phyloP scores from a whole-genome alignment of 2,329 filamentous ascomycete species.

The Macrophomina pseudophaseolina region DNA sequence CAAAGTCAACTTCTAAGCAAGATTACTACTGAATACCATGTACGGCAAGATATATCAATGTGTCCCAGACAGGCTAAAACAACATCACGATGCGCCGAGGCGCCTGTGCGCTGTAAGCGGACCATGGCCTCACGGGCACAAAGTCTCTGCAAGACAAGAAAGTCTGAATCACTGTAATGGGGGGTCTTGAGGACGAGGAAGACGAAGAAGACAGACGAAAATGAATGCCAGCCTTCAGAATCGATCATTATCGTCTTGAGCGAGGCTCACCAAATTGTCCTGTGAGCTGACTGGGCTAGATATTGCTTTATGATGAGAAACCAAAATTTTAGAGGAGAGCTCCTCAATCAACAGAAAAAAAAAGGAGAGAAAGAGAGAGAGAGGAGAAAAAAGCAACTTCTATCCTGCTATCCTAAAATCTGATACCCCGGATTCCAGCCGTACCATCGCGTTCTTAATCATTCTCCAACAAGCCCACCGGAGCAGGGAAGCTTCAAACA shows the following conservation, averaged over 20 bases:
- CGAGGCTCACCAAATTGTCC: background rate
- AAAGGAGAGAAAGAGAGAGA: no score
- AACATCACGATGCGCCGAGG: background rate
- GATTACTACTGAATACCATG: background rate
- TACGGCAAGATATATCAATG: constrained; percentile 2
- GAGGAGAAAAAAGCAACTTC: no score
- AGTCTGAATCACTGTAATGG: constrained; percentile 4
- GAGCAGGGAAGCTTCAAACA: no score
- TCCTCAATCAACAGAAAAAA: no score
- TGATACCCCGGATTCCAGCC: no score
- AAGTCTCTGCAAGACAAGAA: background rate
- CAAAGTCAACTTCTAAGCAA: constrained; percentile 52
- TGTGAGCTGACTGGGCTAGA: no score
- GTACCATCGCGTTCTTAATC: no score
- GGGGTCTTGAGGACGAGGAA: background rate
- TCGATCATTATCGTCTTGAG: background rate
- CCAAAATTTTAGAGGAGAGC: no score
- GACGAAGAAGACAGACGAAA: constrained; percentile 5
- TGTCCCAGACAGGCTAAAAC: background rate
- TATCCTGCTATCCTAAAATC: no score
- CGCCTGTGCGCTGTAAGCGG: background rate
- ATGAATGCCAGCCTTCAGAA: constrained; percentile 13
- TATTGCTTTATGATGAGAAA: no score
- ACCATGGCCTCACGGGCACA: background rate
- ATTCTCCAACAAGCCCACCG: no score